Evolutionary conservation across 768 basidiomycete genomes (phyloP).

Genomic region (Podaxis mareebaensis): DNA sequence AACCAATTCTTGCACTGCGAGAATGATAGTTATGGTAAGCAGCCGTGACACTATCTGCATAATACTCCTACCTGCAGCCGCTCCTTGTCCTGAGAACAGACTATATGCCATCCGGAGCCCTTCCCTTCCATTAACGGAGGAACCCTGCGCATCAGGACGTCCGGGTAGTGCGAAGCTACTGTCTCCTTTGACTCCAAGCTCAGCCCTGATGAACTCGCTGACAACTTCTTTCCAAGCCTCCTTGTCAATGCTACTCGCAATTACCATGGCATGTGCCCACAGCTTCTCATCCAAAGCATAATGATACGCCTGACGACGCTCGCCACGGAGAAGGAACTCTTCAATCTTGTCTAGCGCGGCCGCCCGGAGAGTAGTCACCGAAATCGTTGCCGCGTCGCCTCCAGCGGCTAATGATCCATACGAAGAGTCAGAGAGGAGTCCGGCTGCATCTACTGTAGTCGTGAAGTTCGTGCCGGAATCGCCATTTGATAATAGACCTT

Average conservation of each 20-base stretch:
- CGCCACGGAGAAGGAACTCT: slow-evolving; percentile 76
- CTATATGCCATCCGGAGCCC: slow-evolving; percentile 80
- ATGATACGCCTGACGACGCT: slow-evolving; percentile 83
- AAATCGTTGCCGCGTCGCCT: slow-evolving; percentile 51
- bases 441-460: slow-evolving; percentile 31
- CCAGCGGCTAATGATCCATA: slow-evolving; percentile 4
- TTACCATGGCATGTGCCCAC: slow-evolving; percentile 96
- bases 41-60: neutral
- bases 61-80: slow-evolving; percentile 60
- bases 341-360: slow-evolving; percentile 78
- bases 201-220: slow-evolving; percentile 78
- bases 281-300: slow-evolving; percentile 86
- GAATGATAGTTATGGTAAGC: neutral
- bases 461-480: slow-evolving; percentile 14
- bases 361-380: slow-evolving; percentile 57
- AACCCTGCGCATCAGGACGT: slow-evolving; percentile 15
- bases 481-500: slow-evolving; percentile 19
- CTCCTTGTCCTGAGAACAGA: slow-evolving; percentile 81
- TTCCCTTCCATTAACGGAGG: slow-evolving; percentile 56
- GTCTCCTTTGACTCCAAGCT: slow-evolving; percentile 52
- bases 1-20: slow-evolving; percentile 71
- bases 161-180: slow-evolving; percentile 21
- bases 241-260: slow-evolving; percentile 90
- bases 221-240: slow-evolving; percentile 93
- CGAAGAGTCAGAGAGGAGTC: slow-evolving; percentile 15